phyloP scores from a whole-genome alignment of 208 protist genomes.

The Acanthamoeba culbertsoni region DNA sequence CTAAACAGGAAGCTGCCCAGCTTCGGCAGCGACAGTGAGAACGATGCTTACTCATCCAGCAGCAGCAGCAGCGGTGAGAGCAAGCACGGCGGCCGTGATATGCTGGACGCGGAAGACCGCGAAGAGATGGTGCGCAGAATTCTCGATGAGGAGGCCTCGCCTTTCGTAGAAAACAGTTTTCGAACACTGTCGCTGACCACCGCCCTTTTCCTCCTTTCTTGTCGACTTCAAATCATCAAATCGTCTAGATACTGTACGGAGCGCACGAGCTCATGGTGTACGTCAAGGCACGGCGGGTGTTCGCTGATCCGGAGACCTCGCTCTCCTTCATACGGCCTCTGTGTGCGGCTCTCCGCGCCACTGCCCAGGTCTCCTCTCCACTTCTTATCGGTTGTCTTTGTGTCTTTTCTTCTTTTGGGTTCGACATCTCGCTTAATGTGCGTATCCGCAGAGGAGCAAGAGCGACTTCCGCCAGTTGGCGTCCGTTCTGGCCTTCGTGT shows the following conservation, averaged over 20 bases:
- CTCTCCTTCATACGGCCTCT: background rate
- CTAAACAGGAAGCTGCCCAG: background rate
- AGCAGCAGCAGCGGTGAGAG: background rate
- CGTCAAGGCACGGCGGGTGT: background rate
- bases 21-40: background rate
- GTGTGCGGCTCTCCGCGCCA: background rate
- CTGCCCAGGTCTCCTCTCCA: background rate
- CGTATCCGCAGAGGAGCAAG: slow-evolving; percentile 17
- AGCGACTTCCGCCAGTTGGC: background rate
- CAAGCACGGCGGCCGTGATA: background rate
- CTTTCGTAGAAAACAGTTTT: background rate
- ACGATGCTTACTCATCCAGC: background rate
- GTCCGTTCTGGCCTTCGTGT: background rate
- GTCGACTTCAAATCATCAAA: too few relatives aligned
- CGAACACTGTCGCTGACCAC: background rate
- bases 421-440: too few relatives aligned
- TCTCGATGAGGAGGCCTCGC: background rate
- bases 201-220: too few relatives aligned
- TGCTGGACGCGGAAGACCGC: background rate
- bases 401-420: too few relatives aligned
- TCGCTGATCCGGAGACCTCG: background rate
- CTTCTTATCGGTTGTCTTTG: too few relatives aligned
- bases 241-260: background rate
- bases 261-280: background rate
- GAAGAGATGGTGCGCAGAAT: background rate